Conservation (phyloP, 805 yeast species). For the Jamesozyma spencerorum region DNA sequence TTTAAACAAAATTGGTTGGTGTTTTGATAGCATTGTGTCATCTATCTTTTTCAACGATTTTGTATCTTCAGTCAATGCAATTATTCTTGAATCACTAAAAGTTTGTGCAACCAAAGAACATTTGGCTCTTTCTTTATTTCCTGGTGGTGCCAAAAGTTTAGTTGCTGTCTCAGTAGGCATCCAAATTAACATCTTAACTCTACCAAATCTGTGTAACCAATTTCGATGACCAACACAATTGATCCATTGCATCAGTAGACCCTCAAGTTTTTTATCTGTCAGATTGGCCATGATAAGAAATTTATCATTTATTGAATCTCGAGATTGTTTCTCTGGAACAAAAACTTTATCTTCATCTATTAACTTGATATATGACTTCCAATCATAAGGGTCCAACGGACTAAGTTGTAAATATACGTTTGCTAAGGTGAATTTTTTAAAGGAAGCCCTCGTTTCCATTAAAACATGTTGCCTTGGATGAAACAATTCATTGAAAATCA, state of each 20-base stretch:
- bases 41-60: constrained; percentile 14
- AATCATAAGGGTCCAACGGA: constrained; percentile 50
- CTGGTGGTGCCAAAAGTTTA: constrained; percentile 52
- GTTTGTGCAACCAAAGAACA: constrained; percentile 57
- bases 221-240: constrained; percentile 57
- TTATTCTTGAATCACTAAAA: constrained; percentile 46
- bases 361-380: constrained; percentile 52
- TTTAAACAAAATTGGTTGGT: constrained; percentile 28
- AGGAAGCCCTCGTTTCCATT: constrained; percentile 42
- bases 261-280: constrained; percentile 47
- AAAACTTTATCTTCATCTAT: constrained; percentile 39
- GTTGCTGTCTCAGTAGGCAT: constrained; percentile 50
- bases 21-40: constrained; percentile 10
- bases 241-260: constrained; percentile 65
- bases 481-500: constrained; percentile 49
- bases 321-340: constrained; percentile 29
- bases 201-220: constrained; percentile 68
- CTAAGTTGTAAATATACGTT: constrained; percentile 16
- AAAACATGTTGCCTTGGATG: constrained; percentile 57
- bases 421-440: constrained; percentile 11
- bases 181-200: constrained; percentile 68
- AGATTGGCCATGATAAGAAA: constrained; percentile 53
- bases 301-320: constrained; percentile 41
- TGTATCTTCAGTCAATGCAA: constrained; percentile 37
- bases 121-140: constrained; percentile 46